Evolutionary conservation across 2,329 filamentous ascomycete species (phyloP), one percentile per base, ranked within the genome.

Genomic region (Aspergillus tamarii): DNA sequence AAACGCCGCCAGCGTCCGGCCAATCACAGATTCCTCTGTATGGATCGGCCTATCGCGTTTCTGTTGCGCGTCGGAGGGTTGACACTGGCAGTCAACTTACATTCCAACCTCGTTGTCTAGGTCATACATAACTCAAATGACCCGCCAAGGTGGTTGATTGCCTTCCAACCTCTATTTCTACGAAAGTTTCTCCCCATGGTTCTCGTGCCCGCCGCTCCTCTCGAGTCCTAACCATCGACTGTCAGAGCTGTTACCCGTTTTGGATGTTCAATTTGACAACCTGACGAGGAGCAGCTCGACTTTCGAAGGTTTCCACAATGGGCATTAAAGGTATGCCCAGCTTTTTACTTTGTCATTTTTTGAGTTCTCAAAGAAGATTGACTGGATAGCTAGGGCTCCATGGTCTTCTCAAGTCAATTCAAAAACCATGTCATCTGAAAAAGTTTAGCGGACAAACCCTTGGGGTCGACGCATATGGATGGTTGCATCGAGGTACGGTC

Each of bases 391-490:
- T 62, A 94, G 94, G 95, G 52, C 87, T 99, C 60, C 85, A 98
- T 39, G 93, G 93, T 43, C 85, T 98, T 64, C 88, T 99, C 65
- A 98, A 98, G 80, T 98, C 95, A 53, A 98, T 99, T 60, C 95
- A 99, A 64, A 93, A 91, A 74, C 91, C 91, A 74, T 91, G 88
- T 57, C 91, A 92, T 70, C 84, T 99, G 64, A 96, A 93, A 76
- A 93, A 93, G 73, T 97, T 91, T 78, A 82, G 87, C 14, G 95
- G 94, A 58, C 89, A 96, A 79, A 96, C 91, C 1, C 86, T 99
- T 54, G 96, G 91, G n/a, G 89, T 99, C 41, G 95, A 99, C 78
- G 94, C 91, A 62, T 99, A 99, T 84, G 95, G 94, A 76, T 99
- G 96, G 95, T 88, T 99, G 61, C 95, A 99, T 79, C 90, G 95